phyloP scores from a whole-genome alignment of 176 grass and related monocot species.

The Oryza longistaminata region DNA sequence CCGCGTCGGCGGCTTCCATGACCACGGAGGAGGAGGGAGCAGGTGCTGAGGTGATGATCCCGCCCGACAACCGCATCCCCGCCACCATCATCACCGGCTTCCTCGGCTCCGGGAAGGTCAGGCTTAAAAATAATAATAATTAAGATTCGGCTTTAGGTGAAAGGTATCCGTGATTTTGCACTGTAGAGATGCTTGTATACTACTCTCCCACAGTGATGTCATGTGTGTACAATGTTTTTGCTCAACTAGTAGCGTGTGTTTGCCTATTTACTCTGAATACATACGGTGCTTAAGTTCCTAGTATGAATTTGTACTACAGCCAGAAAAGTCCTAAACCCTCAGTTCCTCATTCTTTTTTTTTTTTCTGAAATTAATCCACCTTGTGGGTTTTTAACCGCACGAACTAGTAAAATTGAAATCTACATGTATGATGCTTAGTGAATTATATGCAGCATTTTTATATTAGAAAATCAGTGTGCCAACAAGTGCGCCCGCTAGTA shows the following conservation, averaged over 20 bases:
- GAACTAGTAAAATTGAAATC: background rate
- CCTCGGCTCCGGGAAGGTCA: constrained; percentile 92
- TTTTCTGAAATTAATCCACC: background rate
- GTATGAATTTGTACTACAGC: background rate
- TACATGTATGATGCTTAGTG: background rate
- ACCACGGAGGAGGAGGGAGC: constrained; percentile 16
- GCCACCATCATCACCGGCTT: constrained; percentile 98
- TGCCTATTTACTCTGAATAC: background rate
- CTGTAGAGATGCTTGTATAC: background rate
- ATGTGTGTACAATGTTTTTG: too few species aligned
- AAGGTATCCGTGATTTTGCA: background rate
- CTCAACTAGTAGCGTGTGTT: background rate
- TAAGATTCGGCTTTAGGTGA: background rate
- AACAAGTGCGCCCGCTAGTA: too few species aligned
- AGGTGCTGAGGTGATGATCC: constrained; percentile 50
- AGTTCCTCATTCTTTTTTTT: background rate
- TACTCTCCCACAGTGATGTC: background rate
- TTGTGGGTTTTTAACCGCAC: background rate
- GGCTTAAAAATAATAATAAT: too few species aligned
- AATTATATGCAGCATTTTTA: background rate
- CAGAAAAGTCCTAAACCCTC: background rate
- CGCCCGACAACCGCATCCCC: constrained; percentile 77
- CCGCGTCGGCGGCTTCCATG: constrained; percentile 52
- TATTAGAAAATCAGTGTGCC: too few species aligned
- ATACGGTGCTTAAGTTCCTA: background rate